Conservation (phyloP, 2,329 filamentous ascomycete genomes). For the Aspergillus sp. region DNA sequence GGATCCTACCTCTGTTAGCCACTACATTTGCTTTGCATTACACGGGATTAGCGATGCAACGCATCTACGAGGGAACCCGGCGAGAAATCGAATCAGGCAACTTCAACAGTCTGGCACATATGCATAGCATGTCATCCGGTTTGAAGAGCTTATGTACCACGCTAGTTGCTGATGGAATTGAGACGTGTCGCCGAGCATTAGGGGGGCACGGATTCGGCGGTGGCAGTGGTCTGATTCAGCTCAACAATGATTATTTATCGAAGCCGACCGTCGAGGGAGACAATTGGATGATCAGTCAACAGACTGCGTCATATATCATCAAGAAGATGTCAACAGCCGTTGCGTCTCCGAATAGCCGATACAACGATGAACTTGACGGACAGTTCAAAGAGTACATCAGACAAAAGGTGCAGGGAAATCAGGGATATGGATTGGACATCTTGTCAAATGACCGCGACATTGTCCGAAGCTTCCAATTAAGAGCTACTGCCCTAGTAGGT, state of each 20-base stretch:
- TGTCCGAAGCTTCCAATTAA: background rate
- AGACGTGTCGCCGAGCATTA: slow-evolving; percentile 53
- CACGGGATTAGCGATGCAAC: slow-evolving; percentile 46
- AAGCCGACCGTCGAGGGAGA: slow-evolving; percentile 57
- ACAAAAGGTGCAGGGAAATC: background rate
- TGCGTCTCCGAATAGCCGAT: slow-evolving; percentile 12
- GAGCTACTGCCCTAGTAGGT: background rate
- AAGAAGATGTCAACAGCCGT: slow-evolving; percentile 45
- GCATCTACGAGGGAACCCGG: slow-evolving; percentile 47
- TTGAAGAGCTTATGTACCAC: slow-evolving; percentile 54
- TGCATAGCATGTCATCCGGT: slow-evolving; percentile 54
- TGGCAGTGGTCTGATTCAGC: slow-evolving; percentile 51
- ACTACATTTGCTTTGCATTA: slow-evolving; percentile 52
- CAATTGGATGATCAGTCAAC: slow-evolving; percentile 58
- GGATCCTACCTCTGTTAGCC: slow-evolving; percentile 52
- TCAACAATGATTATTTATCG: slow-evolving; percentile 40
- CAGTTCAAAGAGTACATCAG: slow-evolving; percentile 16
- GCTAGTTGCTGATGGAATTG: slow-evolving; percentile 53
- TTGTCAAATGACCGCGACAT: background rate
- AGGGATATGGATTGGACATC: slow-evolving; percentile 2
- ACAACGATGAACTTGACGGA: slow-evolving; percentile 14
- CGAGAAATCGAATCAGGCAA: slow-evolving; percentile 48
- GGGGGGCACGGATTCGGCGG: slow-evolving; percentile 55
- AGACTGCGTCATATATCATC: slow-evolving; percentile 46
- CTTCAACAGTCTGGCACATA: slow-evolving; percentile 48